Conservation (phyloP, 2,329 filamentous ascomycete genomes). For the Calonectria hawksworthii region DNA sequence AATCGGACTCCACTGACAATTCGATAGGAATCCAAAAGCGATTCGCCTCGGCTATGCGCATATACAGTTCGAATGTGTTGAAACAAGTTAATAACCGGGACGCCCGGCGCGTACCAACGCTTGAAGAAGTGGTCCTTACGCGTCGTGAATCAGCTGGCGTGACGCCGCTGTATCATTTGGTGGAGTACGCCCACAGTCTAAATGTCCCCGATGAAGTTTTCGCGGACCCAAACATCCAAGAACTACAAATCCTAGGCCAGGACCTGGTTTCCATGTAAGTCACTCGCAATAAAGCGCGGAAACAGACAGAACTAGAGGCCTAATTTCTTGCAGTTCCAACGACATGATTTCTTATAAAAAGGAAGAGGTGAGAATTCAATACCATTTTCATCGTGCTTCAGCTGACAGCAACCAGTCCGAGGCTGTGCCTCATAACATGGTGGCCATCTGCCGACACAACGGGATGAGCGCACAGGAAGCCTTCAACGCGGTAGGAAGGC, state of each 20-base stretch:
- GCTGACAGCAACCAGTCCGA: neutral
- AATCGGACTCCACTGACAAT: neutral
- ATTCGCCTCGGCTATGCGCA: neutral
- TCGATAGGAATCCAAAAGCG: neutral
- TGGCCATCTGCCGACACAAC: neutral
- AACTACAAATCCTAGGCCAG: neutral
- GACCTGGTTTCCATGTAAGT: neutral
- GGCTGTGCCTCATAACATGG: neutral
- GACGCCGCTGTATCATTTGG: neutral
- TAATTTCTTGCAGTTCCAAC: neutral
- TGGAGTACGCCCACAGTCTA: neutral
- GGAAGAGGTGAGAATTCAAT: neutral
- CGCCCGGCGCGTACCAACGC: neutral
- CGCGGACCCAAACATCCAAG: neutral
- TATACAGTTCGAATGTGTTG: neutral
- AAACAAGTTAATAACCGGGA: neutral
- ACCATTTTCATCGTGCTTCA: too few species aligned
- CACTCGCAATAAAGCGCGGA: too few species aligned
- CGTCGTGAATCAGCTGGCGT: neutral
- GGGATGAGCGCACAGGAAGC: neutral
- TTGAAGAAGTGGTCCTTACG: neutral
- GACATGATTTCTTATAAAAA: constrained; percentile 3
- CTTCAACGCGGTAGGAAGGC: neutral
- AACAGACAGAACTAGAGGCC: neutral
- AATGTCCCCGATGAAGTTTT: neutral